A percentile compares a stretch with the other conserved stretches of the same genome.
Evolutionary conservation across 2,329 filamentous ascomycete species (phyloP).

Genomic region (Ceratocystis alfenasii): DNA sequence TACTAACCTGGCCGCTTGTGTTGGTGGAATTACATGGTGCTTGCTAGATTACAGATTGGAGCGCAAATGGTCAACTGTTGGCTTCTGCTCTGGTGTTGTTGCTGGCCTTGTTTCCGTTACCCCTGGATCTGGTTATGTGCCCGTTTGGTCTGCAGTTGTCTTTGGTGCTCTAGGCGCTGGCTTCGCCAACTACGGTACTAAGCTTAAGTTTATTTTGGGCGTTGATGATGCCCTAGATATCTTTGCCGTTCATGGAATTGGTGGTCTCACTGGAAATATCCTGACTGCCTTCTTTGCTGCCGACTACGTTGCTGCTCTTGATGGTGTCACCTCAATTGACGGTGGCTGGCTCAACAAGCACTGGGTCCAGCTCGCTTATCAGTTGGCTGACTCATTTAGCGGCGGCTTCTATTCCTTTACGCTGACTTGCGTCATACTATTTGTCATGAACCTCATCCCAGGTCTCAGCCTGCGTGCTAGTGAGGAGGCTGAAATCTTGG

Average conservation of each 20-base stretch:
- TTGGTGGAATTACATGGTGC: conserved; percentile 82
- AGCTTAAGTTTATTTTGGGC: conserved; percentile 71
- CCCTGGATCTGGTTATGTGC: conserved; percentile 75
- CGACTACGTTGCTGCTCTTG: conserved; percentile 71
- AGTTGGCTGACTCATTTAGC: conserved; percentile 67
- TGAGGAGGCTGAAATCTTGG: conserved; percentile 69
- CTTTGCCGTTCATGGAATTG: conserved; percentile 70
- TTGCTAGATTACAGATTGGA: conserved; percentile 79
- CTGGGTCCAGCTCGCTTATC: conserved; percentile 74
- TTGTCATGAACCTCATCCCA: conserved; percentile 67
- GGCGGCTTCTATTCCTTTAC: conserved; percentile 69
- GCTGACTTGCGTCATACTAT: conserved; percentile 66
- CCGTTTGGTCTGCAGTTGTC: conserved; percentile 70
- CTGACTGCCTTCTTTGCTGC: conserved; percentile 73
- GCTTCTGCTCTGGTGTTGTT: conserved; percentile 84
- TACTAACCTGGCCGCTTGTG: conserved; percentile 72
- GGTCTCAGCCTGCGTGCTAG: conserved; percentile 60
- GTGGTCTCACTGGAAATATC: conserved; percentile 67
- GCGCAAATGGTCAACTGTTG: conserved; percentile 83
- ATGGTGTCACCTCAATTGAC: conserved; percentile 52
- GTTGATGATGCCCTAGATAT: conserved; percentile 83
- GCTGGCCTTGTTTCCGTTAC: conserved; percentile 81
- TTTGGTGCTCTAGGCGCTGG: conserved; percentile 65
- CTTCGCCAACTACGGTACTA: conserved; percentile 80
- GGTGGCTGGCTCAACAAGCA: conserved; percentile 77